Evolutionary conservation across 352 stramenopile species (phyloP).

Genomic region (Globisporangium viniferum): DNA sequence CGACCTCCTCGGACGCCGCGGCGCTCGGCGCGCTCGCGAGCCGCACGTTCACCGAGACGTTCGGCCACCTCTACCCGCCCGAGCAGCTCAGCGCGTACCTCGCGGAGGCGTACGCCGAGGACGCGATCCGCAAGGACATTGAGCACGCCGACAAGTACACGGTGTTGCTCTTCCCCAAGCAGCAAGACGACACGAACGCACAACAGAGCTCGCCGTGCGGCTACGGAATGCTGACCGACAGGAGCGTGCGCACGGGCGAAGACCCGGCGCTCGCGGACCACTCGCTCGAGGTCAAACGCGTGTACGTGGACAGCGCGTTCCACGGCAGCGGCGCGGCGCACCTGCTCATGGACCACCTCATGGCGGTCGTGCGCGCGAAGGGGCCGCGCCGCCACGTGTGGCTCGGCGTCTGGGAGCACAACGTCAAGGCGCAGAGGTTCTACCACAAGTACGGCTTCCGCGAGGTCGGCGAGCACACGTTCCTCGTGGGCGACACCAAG

Average conservation of each 20-base stretch:
- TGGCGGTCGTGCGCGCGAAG: slow-evolving; percentile 23
- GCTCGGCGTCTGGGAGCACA: slow-evolving; percentile 35
- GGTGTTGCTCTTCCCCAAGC: slow-evolving; percentile 22
- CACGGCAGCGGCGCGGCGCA: slow-evolving; percentile 24
- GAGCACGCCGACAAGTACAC: slow-evolving; percentile 25
- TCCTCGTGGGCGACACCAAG: slow-evolving; percentile 17
- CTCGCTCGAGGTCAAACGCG: slow-evolving; percentile 30
- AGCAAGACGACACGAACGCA: background rate
- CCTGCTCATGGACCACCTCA: slow-evolving; percentile 29
- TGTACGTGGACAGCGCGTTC: slow-evolving; percentile 30
- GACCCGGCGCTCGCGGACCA: slow-evolving; percentile 10
- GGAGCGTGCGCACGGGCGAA: slow-evolving; percentile 25
- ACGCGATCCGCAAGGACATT: slow-evolving; percentile 22
- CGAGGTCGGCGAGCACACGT: slow-evolving; percentile 28
- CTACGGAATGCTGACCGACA: slow-evolving; percentile 25
- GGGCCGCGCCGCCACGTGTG: slow-evolving; percentile 18
- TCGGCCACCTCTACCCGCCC: slow-evolving; percentile 24
- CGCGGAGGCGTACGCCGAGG: slow-evolving; percentile 14
- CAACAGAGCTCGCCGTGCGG: slow-evolving; percentile 14
- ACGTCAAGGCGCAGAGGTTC: slow-evolving; percentile 29
- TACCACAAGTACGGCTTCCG: slow-evolving; percentile 33
- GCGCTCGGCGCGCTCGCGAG: slow-evolving; percentile 21
- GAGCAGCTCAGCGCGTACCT: slow-evolving; percentile 22
- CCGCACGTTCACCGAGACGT: slow-evolving; percentile 32
- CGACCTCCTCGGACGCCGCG: slow-evolving; percentile 17